Evolutionary conservation across 306 rosid genomes (phyloP).

Genomic region (Quercus dentata): DNA sequence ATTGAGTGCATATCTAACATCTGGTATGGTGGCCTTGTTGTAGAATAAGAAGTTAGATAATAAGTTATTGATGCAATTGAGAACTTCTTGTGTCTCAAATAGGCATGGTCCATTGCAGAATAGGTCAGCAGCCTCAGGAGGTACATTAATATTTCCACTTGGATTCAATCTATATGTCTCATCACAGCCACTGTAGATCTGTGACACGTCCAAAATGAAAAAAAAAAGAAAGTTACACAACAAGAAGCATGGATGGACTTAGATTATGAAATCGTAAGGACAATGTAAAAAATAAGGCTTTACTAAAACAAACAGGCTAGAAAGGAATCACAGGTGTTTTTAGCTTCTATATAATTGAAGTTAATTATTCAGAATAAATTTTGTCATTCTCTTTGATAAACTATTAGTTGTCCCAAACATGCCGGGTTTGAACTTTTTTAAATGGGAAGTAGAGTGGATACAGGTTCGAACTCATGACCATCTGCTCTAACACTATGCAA

Average conservation of each 20-base stretch:
- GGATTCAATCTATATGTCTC: conserved; percentile 66
- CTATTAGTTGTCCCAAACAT: too few relatives aligned
- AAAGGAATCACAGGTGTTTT: too few relatives aligned
- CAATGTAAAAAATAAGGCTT: background rate
- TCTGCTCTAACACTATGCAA: too few relatives aligned
- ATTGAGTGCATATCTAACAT: conserved; percentile 48
- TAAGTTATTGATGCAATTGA: conserved; percentile 52
- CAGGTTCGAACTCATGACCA: too few relatives aligned
- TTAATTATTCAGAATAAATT: background rate
- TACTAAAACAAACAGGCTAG: background rate
- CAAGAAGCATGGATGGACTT: background rate
- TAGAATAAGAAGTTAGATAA: conserved; percentile 56
- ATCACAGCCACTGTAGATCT: conserved; percentile 55
- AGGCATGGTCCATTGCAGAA: conserved; percentile 76
- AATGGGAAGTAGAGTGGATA: too few relatives aligned
- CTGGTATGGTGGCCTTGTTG: conserved; percentile 48
- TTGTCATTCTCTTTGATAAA: too few relatives aligned
- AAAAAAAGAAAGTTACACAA: background rate
- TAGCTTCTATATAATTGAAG: background rate
- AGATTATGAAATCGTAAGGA: background rate
- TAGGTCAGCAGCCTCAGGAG: conserved; percentile 44
- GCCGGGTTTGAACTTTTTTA: too few relatives aligned
- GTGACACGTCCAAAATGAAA: conserved; percentile 2
- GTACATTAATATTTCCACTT: conserved; percentile 54
- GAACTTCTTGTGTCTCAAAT: conserved; percentile 56